phyloP scores from a whole-genome alignment of 768 basidiomycete genomes.

The Chlorophyllum brunneum region DNA sequence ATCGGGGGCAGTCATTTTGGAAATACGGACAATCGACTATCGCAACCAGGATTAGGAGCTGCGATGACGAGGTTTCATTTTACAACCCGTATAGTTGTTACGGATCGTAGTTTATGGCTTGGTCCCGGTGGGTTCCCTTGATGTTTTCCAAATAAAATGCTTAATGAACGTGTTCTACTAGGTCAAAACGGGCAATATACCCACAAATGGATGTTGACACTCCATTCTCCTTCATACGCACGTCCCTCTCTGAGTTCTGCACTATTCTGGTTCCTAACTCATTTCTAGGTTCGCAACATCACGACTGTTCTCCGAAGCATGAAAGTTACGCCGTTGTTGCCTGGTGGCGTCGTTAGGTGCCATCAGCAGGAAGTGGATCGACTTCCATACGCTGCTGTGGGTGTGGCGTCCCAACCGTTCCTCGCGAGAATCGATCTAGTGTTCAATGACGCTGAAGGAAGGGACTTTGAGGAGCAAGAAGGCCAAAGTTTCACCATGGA shows the following conservation, averaged over 20 bases:
- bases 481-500: conserved; percentile 39
- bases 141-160: background rate
- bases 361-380: conserved; percentile 17
- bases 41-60: background rate
- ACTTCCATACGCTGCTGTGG: conserved; percentile 45
- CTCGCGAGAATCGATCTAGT: conserved; percentile 42
- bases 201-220: conserved; percentile 54
- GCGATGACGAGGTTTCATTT: conserved; percentile 43
- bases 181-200: conserved; percentile 25
- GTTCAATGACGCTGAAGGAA: conserved; percentile 32
- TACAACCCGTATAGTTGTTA: conserved; percentile 39
- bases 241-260: conserved; percentile 15
- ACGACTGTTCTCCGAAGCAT: conserved; percentile 43
- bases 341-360: conserved; percentile 18
- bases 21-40: background rate
- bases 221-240: conserved; percentile 51
- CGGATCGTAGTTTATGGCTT: conserved; percentile 46
- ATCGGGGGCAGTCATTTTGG: background rate
- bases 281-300: conserved; percentile 9
- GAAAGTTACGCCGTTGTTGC: conserved; percentile 28
- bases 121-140: conserved; percentile 30
- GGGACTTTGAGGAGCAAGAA: conserved; percentile 4
- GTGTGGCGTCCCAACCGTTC: conserved; percentile 38
- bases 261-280: background rate
- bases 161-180: conserved; percentile 20